Evolutionary conservation across 495 filamentous ascomycete genomes (phyloP), one percentile per base, ranked within the genome.

Genomic region (Lophiostoma macrostomum): DNA sequence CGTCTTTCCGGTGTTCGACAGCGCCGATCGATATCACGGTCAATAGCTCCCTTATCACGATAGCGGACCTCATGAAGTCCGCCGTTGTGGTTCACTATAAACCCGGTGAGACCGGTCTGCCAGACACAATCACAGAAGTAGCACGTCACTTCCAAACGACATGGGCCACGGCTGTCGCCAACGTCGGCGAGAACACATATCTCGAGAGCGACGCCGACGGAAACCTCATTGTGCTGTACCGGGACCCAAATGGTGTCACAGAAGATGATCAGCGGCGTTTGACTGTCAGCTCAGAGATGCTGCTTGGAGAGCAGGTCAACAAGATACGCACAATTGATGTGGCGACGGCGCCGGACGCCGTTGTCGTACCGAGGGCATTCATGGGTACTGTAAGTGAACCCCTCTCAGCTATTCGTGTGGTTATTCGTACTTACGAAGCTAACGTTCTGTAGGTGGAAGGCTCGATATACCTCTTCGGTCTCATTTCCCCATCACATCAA

Each of bases 21-120:
- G 87, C 87, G 24, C 94, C 93, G 1, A 80, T 94, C 22, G 88
- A 94, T 63, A 56, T 99, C n/a, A 77, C 81, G 11, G 76, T 95
- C 8, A 74, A 76, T 13, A 80, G 54, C 3, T 38, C 86, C 50
- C 75, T 80, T 23, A 91, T 97, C 55, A 86, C 86, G 0, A 82
- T 99, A 4, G 87, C 84, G 1, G 93, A 99, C 60, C 72, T 99
- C 31, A 97, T 95, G 90, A 96, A 96, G 73, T 91, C 87, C 27
- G 73, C 93, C 30, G 85, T 86, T 13, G 66, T 97, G 8, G 72
- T 96, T 10, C 71, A 88, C 63, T 90, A 81, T 60, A 69, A 72
- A 7, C 73, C 73, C 5, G 60, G 61, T 20, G 71, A 23, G 69
- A 68, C 58, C 24, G 75, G 68, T 0, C 64, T 71, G 5, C 57